phyloP scores from a whole-genome alignment of 257 asterid species.

The Rehmannia glutinosa region DNA sequence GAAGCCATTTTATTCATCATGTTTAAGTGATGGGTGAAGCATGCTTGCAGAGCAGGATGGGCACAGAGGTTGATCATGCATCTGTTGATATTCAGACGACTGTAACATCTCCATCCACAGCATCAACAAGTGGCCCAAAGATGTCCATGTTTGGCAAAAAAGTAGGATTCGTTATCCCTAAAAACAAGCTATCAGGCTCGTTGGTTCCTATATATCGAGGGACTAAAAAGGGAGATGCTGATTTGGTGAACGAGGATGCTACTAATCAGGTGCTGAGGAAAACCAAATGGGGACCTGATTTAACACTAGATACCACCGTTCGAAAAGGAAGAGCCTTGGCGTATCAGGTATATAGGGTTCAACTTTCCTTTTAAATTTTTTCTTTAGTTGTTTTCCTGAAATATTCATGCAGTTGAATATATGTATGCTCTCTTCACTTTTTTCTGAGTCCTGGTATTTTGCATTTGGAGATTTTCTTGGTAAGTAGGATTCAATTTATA shows the following conservation, averaged over 20 bases:
- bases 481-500: conserved; percentile 15
- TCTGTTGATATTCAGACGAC: conserved; percentile 36
- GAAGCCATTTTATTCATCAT: neutral
- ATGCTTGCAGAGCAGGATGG: conserved; percentile 44
- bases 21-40: conserved; percentile 14
- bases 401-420: neutral
- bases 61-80: conserved; percentile 52
- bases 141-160: conserved; percentile 58
- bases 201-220: conserved; percentile 67
- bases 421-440: neutral
- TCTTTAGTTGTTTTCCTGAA: neutral
- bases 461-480: conserved; percentile 6
- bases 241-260: conserved; percentile 48
- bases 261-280: conserved; percentile 53
- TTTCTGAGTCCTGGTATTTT: neutral
- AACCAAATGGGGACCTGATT: conserved; percentile 95
- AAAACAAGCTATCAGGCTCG: conserved; percentile 83
- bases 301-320: conserved; percentile 59
- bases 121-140: conserved; percentile 56
- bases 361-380: neutral
- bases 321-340: conserved; percentile 79
- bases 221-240: conserved; percentile 53
- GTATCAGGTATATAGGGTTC: conserved; percentile 59
- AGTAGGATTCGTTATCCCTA: conserved; percentile 85
- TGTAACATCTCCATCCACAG: conserved; percentile 35